A percentile compares a stretch with the other conserved stretches of the same genome.
Conservation (phyloP, 108 stramenopile genomes). For the Conticribra guillardii region DNA sequence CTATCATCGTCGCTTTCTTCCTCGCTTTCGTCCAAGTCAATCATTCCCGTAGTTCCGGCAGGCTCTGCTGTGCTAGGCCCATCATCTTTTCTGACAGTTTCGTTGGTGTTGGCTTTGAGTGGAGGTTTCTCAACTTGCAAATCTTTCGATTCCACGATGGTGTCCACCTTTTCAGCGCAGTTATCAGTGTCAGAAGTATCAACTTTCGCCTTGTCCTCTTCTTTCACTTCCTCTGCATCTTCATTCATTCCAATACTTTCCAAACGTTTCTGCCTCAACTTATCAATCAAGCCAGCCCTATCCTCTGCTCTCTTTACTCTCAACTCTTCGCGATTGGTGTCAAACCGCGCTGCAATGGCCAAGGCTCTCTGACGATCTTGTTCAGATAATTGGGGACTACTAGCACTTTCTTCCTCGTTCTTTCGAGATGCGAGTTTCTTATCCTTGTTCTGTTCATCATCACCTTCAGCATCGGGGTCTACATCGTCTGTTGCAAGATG, state of each 20-base stretch:
- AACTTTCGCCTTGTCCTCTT: not conserved
- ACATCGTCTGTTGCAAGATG: slow-evolving; percentile 22
- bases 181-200: too few species aligned
- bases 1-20: slow-evolving; percentile 13
- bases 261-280: slow-evolving; percentile 66
- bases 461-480: slow-evolving; percentile 17
- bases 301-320: slow-evolving; percentile 69
- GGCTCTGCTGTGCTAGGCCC: not conserved
- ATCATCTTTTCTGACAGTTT: not conserved
- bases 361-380: slow-evolving; percentile 75
- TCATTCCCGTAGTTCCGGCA: slow-evolving; percentile 12
- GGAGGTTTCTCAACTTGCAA: too few species aligned
- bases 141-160: too few species aligned
- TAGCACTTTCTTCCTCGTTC: slow-evolving; percentile 22
- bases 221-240: not conserved
- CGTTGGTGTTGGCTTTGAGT: not conserved
- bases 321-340: slow-evolving; percentile 80
- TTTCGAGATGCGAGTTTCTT: not conserved
- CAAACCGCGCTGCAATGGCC: slow-evolving; percentile 79
- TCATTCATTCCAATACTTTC: slow-evolving; percentile 37
- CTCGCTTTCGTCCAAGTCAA: slow-evolving; percentile 29
- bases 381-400: slow-evolving; percentile 45
- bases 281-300: slow-evolving; percentile 65
- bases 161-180: too few species aligned
- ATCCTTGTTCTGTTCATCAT: not conserved